phyloP scores from a whole-genome alignment of 2,329 filamentous ascomycete species.

The Pseudocercospora vitis region DNA sequence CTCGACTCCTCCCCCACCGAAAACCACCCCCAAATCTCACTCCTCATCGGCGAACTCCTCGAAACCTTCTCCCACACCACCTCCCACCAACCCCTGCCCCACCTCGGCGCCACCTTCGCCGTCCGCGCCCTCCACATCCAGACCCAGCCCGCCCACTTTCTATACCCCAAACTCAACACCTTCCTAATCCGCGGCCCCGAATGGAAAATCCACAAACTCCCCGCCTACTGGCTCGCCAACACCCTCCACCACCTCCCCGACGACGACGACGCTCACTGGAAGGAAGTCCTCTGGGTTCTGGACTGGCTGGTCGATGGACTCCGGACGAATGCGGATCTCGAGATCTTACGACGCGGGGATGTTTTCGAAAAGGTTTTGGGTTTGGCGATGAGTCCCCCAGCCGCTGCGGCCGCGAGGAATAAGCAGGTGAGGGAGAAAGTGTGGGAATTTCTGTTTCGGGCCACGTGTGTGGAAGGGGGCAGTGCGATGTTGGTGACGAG shows the following conservation, averaged over 20 bases:
- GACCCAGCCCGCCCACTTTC: conserved; percentile 71
- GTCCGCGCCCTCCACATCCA: conserved; percentile 68
- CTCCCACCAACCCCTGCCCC: conserved; percentile 55
- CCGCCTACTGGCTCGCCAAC: conserved; percentile 63
- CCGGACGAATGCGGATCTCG: conserved; percentile 59
- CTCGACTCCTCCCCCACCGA: conserved; percentile 67
- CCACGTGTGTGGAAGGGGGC: conserved; percentile 66
- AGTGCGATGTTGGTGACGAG: conserved; percentile 79
- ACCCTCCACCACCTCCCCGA: conserved; percentile 73
- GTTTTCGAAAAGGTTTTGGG: conserved; percentile 73
- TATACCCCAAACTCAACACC: conserved; percentile 83
- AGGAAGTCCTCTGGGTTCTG: conserved; percentile 73
- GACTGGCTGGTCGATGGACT: conserved; percentile 68
- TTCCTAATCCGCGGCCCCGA: conserved; percentile 76
- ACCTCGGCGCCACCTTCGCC: conserved; percentile 74
- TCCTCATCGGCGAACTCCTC: conserved; percentile 75
- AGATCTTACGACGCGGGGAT: conserved; percentile 58
- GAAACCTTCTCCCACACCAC: conserved; percentile 64
- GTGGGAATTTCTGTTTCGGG: conserved; percentile 62
- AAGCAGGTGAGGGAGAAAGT: conserved; percentile 61
- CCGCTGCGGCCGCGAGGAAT: conserved; percentile 48
- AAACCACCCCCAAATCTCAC: conserved; percentile 74
- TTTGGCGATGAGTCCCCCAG: conserved; percentile 63
- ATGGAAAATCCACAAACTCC: conserved; percentile 64
- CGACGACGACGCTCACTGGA: conserved; percentile 70